Evolutionary conservation across 148 eudicot genomes (phyloP), one percentile per base, ranked within the genome.

Genomic region (Salicornia ramosissima): DNA sequence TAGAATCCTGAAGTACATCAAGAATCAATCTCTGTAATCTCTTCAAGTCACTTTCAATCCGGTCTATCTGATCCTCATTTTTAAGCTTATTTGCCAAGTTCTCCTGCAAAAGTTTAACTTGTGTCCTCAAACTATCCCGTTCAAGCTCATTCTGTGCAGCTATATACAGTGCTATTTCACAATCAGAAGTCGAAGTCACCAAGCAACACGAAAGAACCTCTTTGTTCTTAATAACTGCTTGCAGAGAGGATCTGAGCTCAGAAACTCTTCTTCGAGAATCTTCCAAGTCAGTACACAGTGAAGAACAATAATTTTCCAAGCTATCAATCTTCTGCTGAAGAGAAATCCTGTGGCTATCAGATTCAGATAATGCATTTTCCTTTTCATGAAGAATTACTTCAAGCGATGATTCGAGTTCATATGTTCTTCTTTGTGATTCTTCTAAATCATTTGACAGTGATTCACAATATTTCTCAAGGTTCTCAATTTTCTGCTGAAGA

Each of bases 401-500:
- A 56, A 84, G 80, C 74, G 81, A 80, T 45, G 79, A 70, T 64
- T 88, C 87, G 43, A 83, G 79, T 60, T 87, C 90, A 77, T 79
- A 76, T 71, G 72, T 68, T 77, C 80, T 84, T 73, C 78, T 85
- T 50, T 78, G 81, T 36, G 88, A 82, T 77, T 77, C 88, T 64
- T 89, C 93, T 68, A 89, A 72, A 79, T 89, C 83, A 74, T 81
- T 80, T 46, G 84, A 77, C 43, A 86, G 70, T 70, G 89, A 77
- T 55, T 71, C 86, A 78, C 83, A 82, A 62, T 73, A 71, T 19
- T 79, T 78, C 74, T 91, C 93, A 24, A 87, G 83, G 63, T 67
- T 67, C 69, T 89, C 82, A 77, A 87, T 79, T 81, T 86, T 87
- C 77, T 87, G 89, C 89, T 91, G 99, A 71, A 94, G 93, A 62